These are phyloP conservation scores for Apiospora hydei DNA, from an alignment of 2,329 filamentous ascomycete species.

Conservation along the genomic window DNA sequence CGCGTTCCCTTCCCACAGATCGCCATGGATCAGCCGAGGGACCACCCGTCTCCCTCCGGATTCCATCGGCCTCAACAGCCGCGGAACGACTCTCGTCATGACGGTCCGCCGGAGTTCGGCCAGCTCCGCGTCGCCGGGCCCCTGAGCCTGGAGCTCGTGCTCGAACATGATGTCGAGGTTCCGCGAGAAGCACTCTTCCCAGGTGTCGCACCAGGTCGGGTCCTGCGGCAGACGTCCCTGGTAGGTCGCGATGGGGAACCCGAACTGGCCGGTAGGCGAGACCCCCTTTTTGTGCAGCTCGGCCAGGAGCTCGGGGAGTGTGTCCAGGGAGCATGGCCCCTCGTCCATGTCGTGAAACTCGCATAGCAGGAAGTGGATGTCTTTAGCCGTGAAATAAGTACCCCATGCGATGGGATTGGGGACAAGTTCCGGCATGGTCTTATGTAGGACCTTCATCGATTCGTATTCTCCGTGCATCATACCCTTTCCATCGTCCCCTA, in stretches of 20 bases:
- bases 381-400: too few relatives aligned
- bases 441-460: too few relatives aligned
- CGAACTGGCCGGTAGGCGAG: slow-evolving; percentile 46
- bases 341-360: too few relatives aligned
- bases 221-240: slow-evolving; percentile 42
- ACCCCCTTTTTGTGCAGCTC: slow-evolving; percentile 40
- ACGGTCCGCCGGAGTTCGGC: slow-evolving; percentile 40
- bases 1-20: slow-evolving; percentile 51
- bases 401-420: too few relatives aligned
- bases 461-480: too few relatives aligned
- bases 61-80: slow-evolving; percentile 53
- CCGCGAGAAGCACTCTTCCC: slow-evolving; percentile 47
- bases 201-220: slow-evolving; percentile 45
- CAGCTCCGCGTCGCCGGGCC: slow-evolving; percentile 38
- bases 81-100: slow-evolving; percentile 53
- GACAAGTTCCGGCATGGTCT: too few relatives aligned
- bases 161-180: slow-evolving; percentile 40
- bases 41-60: slow-evolving; percentile 48
- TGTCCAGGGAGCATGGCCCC: too few relatives aligned
- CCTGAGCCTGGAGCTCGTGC: slow-evolving; percentile 39
- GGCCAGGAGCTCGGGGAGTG: slow-evolving; percentile 29
- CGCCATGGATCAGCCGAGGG: slow-evolving; percentile 53
- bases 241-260: slow-evolving; percentile 46
- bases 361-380: too few relatives aligned
- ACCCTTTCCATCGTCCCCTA: too few relatives aligned